Base-by-base conservation (phyloP, 768 basidiomycete species). In the Phanerochaete carnosa region DNA sequence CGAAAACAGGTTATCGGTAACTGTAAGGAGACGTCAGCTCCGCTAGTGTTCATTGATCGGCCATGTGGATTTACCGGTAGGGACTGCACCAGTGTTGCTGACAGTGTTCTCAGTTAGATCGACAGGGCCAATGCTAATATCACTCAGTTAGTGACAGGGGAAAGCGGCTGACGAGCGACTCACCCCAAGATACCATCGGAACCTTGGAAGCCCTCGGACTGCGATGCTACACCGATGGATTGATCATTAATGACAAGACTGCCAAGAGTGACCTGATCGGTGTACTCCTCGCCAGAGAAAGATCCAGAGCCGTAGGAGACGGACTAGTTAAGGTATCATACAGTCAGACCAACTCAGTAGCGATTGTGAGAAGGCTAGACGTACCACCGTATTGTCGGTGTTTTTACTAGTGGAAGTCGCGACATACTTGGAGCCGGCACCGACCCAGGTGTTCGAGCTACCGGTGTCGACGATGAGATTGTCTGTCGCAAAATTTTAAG, bases 371-470 rank as follows among this genome's bases (percentile, higher is more conserved):
- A 12, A 2, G 23, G 47, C 22, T 16, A 9, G 8, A 72, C 80
- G 59, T 73, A 83, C 84, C 62, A 89, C 83, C 32, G 67, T 26
- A 59, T 83, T 65, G 1, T 65, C 62, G 19, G 85, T 88, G 63
- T 76, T 59, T 7, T 37, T 67, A 57, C 83, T 86, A 29, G 84
- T 81, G 58, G 75, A 74, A 8, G 87, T 87, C 62, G 64, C 61
- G 22, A 68, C 69, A 66, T 85, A 89, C 1, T 70, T 15, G 23
- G 65, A 72, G 12, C 29, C 63, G 29, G 87, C 85, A 23, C 87
- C 86, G 47, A 89, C 75, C 86, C 87, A 89, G 25, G 86, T 88
- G 73, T n/a, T n/a, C n/a, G n/a, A n/a, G n/a, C n/a, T n/a, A n/a
- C n/a, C n/a, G n/a, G n/a, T n/a, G n/a, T n/a, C n/a, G n/a, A n/a